phyloP scores from a whole-genome alignment of 2,329 filamentous ascomycete species.

The Talaromyces atroroseus region DNA sequence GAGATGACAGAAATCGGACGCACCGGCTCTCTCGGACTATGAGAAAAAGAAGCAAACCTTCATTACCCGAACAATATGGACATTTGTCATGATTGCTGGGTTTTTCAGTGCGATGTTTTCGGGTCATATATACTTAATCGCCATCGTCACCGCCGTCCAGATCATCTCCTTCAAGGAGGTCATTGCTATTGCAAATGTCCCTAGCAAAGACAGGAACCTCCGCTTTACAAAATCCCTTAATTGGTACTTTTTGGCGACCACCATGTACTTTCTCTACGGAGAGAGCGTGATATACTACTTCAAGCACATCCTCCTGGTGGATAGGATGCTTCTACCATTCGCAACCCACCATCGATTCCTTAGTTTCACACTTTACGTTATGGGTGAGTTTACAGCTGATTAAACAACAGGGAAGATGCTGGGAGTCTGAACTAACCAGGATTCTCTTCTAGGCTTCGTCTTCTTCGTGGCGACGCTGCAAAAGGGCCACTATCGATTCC shows the following conservation, averaged over 20 bases:
- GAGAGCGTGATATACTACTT: conserved; percentile 99
- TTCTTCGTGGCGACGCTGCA: conserved; percentile 95
- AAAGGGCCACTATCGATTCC: conserved; percentile 94
- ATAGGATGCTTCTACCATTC: conserved; percentile 85
- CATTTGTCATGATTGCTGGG: conserved; percentile 88
- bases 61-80: conserved; percentile 95
- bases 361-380: conserved; percentile 95
- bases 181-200: conserved; percentile 93
- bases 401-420: background rate
- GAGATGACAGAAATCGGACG: conserved; percentile 29
- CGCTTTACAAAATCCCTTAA: conserved; percentile 94
- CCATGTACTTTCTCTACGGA: conserved; percentile 98
- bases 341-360: conserved; percentile 98
- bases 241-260: conserved; percentile 98
- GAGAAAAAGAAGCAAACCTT: conserved; percentile 99
- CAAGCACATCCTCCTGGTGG: conserved; percentile 95
- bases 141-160: conserved; percentile 85
- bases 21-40: conserved; percentile 61
- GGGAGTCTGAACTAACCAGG: conserved; percentile 12
- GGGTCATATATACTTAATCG: conserved; percentile 95
- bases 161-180: conserved; percentile 99
- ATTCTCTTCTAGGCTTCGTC: conserved; percentile 66
- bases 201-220: conserved; percentile 81
- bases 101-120: conserved; percentile 93
- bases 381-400: conserved; percentile 57